Base-by-base conservation (phyloP, 2,329 filamentous ascomycete species). In the Aspergillus arachidicola region DNA sequence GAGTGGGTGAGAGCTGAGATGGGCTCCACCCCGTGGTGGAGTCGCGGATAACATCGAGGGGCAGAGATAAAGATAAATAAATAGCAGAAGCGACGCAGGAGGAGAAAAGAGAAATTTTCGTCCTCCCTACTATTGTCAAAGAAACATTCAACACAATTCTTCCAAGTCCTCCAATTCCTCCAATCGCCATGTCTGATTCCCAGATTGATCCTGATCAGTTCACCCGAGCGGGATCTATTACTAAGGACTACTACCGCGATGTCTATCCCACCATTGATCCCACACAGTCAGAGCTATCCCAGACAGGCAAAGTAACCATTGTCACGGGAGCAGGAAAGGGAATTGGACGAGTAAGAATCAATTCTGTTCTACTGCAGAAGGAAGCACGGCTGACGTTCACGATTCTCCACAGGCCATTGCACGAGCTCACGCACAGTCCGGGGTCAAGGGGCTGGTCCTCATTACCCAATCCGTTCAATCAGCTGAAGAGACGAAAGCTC, bases 181-280 rank as follows among this genome's bases (percentile, higher is more conserved):
- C 34, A 16, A 5, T 16, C 12, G 7, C 16, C 19, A 19, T 41
- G 38, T 41, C 38, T 41, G 38, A 41, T 41, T 41, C 38, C 38
- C 38, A 19, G 38, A 41, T 41, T 41, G 38, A 41, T 41, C 38
- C 38, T n/a, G 38, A 41, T 41, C 38, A 41, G 16, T 41, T 41
- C 38, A 41, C 38, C 19, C 38, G 38, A 16, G 38, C 38, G 2
- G 38, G 38, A 0, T 41, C 38, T 41, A 41, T 41, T 3, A 55
- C 51, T 12, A 36, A 28, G 28, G 21, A 19, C n/a, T 55, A 55
- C 28, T 55, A 55, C 28, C 51, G 28, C 11, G 51, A 55, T 55
- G 51, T 55, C 28, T n/a, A 55, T 55, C 51, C 51, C n/a, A 32
- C 51, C 6, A 55, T 32, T 32, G 51, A 55, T 21, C 51, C 51